A percentile compares a stretch with the other conserved stretches of the same genome.
Conservation (phyloP, 2,329 filamentous ascomycete genomes). For the Didymella pinodella region DNA sequence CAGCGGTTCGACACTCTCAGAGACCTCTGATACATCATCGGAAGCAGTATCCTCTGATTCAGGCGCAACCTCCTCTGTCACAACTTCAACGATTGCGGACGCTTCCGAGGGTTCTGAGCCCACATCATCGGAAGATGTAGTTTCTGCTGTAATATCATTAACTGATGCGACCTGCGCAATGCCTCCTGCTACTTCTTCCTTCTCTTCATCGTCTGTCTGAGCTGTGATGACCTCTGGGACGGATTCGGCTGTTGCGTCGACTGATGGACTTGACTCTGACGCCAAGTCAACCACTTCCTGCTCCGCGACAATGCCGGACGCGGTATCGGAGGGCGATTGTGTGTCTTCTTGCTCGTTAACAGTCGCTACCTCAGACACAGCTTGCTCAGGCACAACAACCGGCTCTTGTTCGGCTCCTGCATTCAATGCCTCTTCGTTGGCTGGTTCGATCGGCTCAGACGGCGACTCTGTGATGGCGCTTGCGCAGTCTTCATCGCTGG, state of each 20-base stretch:
- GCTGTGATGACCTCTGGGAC: not conserved
- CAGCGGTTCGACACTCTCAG: not conserved
- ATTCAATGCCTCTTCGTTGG: not conserved
- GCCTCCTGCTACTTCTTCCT: not conserved
- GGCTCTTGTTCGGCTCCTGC: slow-evolving; percentile 1
- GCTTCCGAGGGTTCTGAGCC: not conserved
- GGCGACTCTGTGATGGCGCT: not conserved
- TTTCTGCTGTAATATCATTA: not conserved
- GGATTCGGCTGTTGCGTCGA: not conserved
- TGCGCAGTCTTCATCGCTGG: not conserved
- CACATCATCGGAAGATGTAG: not conserved
- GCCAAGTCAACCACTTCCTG: not conserved
- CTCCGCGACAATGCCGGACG: not conserved
- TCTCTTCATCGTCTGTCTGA: not conserved
- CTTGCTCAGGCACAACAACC: not conserved
- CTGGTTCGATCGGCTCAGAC: not conserved
- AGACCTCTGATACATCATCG: not conserved
- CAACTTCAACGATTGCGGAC: not conserved
- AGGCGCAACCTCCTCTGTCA: not conserved
- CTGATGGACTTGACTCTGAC: not conserved
- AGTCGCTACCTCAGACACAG: not conserved
- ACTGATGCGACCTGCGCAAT: not conserved
- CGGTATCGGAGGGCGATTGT: not conserved
- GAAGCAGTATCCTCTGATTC: not conserved
- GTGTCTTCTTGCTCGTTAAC: not conserved